phyloP scores from a whole-genome alignment of 2,329 filamentous ascomycete species.

The Karstenula rhodostoma region DNA sequence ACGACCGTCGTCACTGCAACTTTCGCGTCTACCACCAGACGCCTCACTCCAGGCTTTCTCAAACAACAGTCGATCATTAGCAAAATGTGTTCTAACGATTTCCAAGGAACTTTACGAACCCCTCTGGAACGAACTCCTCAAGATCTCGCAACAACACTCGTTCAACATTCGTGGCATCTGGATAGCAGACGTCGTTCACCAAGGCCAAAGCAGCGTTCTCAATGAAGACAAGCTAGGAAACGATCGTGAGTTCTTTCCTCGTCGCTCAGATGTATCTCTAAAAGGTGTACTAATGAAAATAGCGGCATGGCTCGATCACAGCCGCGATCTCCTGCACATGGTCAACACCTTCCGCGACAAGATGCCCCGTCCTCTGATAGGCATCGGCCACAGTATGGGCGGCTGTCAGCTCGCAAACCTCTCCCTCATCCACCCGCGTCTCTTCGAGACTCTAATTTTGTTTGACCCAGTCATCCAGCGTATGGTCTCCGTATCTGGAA shows the following conservation, averaged over 20 bases:
- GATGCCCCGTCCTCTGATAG: constrained; percentile 83
- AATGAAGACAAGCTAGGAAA: constrained; percentile 82
- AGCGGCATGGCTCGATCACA: constrained; percentile 87
- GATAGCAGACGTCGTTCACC: constrained; percentile 88
- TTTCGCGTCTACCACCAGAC: no score
- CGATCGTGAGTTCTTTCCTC: constrained; percentile 70
- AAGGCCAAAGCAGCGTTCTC: constrained; percentile 79
- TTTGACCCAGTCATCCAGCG: constrained; percentile 82
- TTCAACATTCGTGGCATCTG: constrained; percentile 82
- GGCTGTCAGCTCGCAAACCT: constrained; percentile 76
- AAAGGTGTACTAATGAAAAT: background rate
- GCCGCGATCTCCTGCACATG: constrained; percentile 83
- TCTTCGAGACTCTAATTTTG: constrained; percentile 77
- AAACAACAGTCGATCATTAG: no score
- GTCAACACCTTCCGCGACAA: constrained; percentile 81
- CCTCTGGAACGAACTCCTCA: constrained; percentile 83
- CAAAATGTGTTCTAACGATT: no score
- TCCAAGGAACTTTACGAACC: constrained; percentile 96
- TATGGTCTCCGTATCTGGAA: constrained; percentile 53
- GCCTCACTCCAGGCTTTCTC: no score
- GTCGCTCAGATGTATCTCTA: background rate
- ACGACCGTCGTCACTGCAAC: no score
- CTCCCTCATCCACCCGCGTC: constrained; percentile 78
- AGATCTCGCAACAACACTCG: constrained; percentile 63
- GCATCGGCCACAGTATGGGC: constrained; percentile 90